Conservation (phyloP, 1,284 basidiomycete species). For the Afroboletus lepidellus region DNA sequence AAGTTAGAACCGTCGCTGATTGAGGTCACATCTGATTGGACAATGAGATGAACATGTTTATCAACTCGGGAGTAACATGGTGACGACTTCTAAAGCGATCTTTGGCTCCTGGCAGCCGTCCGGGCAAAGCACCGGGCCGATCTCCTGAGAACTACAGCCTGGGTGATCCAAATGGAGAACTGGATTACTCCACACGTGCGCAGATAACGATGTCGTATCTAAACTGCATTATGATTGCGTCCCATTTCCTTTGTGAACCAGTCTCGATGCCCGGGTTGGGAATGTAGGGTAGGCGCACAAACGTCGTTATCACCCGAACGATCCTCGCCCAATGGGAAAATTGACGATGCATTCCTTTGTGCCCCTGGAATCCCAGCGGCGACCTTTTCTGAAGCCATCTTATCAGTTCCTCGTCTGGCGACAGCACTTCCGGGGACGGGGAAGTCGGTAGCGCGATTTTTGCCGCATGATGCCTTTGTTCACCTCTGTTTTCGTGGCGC, state of each 20-base stretch:
- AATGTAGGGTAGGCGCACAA: neutral
- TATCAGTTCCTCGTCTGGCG: neutral
- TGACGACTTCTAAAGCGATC: too few species aligned
- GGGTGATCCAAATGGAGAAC: too few species aligned
- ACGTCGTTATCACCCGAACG: conserved; percentile 4
- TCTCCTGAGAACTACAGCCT: too few species aligned
- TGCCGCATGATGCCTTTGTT: neutral
- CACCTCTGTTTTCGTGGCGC: neutral
- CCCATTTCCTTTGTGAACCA: neutral
- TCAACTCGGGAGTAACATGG: too few species aligned
- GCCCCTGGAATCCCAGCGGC: neutral
- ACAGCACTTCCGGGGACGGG: neutral
- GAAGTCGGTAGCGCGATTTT: conserved; percentile 4
- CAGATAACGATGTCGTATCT: neutral
- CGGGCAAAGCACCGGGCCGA: too few species aligned
- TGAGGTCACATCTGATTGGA: too few species aligned
- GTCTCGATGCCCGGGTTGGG: neutral
- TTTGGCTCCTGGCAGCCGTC: too few species aligned
- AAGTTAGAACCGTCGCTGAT: too few species aligned
- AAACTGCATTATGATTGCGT: neutral
- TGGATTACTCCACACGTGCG: neutral
- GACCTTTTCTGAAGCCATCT: neutral
- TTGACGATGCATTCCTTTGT: conserved; percentile 5
- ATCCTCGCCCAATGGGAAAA: conserved; percentile 16
- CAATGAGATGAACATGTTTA: too few species aligned